Evolutionary conservation across 495 filamentous ascomycete genomes (phyloP), one percentile per base, ranked within the genome.

Genomic region (Cudoniella acicularis): DNA sequence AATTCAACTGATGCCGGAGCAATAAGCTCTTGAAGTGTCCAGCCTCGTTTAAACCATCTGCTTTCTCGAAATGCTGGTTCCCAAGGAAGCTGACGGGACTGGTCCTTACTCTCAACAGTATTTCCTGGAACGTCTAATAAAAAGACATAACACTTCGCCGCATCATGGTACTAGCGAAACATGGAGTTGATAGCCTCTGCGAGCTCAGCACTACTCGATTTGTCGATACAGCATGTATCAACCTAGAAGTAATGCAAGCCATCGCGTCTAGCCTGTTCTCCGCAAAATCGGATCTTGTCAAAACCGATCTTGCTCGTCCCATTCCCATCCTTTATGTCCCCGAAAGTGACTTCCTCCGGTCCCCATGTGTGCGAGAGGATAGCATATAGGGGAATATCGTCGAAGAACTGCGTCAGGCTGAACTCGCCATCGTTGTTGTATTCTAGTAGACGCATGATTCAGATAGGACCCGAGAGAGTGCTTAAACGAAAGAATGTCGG

Each of bases 221-320:
- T 67, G 24, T 67, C 54, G 54, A 64, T 76, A 54, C 74, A 76
- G 53, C 72, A 75, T 1, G 74, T 77, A 59, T 77, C 74, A 3
- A 77, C 59, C 74, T 72, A 77, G 0, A 66, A 60, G 57, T 67
- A 75, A 13, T 67, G 22, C 4, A 61, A 62, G 10, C 56, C 50
- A 17, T 64, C 53, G 10, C 22, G 11, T 1, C 25, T 13, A 10
- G 71, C 66, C 53, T 54, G 47, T 3, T 17, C 48, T 25, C 41
- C 54, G 52, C 73, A 73, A 36, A 50, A 66, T 16, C 54, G 10
- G 0, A 71, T 61, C 42, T 73, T 74, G 22, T 23, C 20, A 41
- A 52, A 69, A 1, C 71, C 71, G 36, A 18, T n/a, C 22, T 30
- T 54, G 1, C 25, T 42, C 42, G 27, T 56, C 16, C 54, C 18